Percentiles rank a stretch among this genome's conserved stretches.
These are phyloP conservation scores for Magnusiomyces ingens DNA, from an alignment of 1,139 yeast genomes.

Conservation along the genomic window DNA sequence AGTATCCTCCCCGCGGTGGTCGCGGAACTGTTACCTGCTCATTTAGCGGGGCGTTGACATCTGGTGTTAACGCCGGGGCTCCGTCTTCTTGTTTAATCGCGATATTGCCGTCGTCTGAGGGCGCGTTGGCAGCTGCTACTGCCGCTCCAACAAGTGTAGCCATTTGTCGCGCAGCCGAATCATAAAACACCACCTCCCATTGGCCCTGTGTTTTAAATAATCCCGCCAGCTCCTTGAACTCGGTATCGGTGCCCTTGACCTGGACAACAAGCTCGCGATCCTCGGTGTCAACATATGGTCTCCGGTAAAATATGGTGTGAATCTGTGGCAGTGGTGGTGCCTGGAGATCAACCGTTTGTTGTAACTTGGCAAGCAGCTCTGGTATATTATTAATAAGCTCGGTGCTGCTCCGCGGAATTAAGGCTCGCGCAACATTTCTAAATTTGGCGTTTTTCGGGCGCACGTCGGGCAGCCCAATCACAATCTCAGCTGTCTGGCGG, in stretches of 20 bases:
- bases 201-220: not conserved
- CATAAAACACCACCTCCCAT: constrained; percentile 8
- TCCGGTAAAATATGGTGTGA: constrained; percentile 35
- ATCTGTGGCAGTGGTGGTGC: not conserved
- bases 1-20: not conserved
- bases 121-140: constrained; percentile 5
- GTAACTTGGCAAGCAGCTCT: not conserved
- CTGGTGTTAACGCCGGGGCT: not conserved
- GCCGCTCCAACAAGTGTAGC: not conserved
- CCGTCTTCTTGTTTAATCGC: constrained; percentile 5
- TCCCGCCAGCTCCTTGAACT: constrained; percentile 7
- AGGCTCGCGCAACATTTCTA: constrained; percentile 6
- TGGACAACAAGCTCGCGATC: constrained; percentile 53
- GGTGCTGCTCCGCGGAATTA: constrained; percentile 6
- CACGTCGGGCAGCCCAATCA: constrained; percentile 46
- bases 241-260: constrained; percentile 31
- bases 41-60: not conserved
- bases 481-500: constrained; percentile 47
- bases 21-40: too few species aligned
- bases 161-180: constrained; percentile 2
- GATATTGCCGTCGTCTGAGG: not conserved
- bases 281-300: constrained; percentile 53
- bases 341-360: not conserved
- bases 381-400: constrained; percentile 4
- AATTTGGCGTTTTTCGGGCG: constrained; percentile 38